phyloP scores from a whole-genome alignment of 139 green algal species.

The Chlamydomonas asymmetrica region DNA sequence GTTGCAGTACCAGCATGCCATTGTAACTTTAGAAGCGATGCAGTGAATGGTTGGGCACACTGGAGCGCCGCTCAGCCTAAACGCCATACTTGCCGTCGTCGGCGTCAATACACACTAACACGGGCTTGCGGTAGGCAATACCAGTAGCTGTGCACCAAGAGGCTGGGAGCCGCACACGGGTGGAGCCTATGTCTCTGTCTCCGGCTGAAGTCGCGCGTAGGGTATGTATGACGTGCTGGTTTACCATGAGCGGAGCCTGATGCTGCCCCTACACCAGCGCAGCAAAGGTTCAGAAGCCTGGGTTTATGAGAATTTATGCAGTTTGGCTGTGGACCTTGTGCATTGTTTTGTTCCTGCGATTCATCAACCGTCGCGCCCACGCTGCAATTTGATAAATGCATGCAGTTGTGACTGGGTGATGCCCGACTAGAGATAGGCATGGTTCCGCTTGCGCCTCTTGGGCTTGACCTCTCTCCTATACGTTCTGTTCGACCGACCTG shows the following conservation, averaged over 20 bases:
- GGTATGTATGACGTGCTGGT: background rate
- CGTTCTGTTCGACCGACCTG: too few relatives aligned
- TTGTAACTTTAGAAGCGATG: background rate
- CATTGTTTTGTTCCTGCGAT: too few relatives aligned
- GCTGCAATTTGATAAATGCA: too few relatives aligned
- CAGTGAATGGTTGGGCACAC: background rate
- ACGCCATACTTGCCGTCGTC: background rate
- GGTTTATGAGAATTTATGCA: too few relatives aligned
- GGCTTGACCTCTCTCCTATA: too few relatives aligned
- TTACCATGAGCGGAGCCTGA: background rate
- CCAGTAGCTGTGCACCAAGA: conserved; percentile 1
- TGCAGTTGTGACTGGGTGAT: too few relatives aligned
- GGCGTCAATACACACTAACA: conserved; percentile 7
- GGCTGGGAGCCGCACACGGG: conserved; percentile 22
- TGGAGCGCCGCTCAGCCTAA: background rate
- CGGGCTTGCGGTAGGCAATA: conserved; percentile 26
- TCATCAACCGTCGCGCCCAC: too few relatives aligned
- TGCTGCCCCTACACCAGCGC: background rate
- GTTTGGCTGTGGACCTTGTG: too few relatives aligned
- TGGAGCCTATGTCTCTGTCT: conserved; percentile 24
- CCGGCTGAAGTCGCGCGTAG: background rate
- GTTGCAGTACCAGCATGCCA: background rate
- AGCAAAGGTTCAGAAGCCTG: too few relatives aligned
- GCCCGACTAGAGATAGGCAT: too few relatives aligned
- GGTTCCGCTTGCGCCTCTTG: too few relatives aligned